Conservation (phyloP, 169 alveolate species). For the Plasmodium inui region DNA sequence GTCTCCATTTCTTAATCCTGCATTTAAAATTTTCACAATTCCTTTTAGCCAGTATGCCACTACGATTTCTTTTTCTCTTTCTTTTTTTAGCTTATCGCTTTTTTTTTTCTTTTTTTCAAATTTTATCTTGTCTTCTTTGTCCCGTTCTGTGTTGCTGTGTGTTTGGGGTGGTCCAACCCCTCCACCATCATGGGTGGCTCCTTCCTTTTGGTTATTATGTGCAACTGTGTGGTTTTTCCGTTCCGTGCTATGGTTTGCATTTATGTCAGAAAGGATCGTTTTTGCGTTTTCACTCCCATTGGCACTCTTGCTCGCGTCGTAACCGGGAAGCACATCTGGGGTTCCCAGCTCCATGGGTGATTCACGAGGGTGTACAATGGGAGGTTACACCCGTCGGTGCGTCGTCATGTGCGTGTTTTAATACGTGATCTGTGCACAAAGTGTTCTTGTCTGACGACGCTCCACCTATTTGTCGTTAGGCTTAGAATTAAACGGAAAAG, state of each 20-base stretch:
- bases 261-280: not conserved
- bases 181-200: not conserved
- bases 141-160: not conserved
- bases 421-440: not conserved
- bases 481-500: not conserved
- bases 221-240: not conserved
- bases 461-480: not conserved
- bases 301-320: not conserved
- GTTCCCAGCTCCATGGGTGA: not conserved
- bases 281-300: not conserved
- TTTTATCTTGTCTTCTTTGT: constrained; percentile 31
- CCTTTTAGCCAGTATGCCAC: constrained; percentile 74
- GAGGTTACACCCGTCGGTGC: not conserved
- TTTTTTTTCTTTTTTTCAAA: constrained; percentile 63
- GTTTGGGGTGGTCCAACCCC: not conserved
- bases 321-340: not conserved
- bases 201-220: not conserved
- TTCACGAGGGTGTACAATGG: not conserved
- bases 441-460: not conserved
- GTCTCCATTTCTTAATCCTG: constrained; percentile 65
- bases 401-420: not conserved
- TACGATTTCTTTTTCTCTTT: constrained; percentile 64
- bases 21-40: constrained; percentile 32
- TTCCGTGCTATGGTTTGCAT: not conserved
- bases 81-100: constrained; percentile 46